A percentile compares a stretch with the other conserved stretches of the same genome.
Evolutionary conservation across 441 rosid species (phyloP).

Genomic region (Melastoma candidum): DNA sequence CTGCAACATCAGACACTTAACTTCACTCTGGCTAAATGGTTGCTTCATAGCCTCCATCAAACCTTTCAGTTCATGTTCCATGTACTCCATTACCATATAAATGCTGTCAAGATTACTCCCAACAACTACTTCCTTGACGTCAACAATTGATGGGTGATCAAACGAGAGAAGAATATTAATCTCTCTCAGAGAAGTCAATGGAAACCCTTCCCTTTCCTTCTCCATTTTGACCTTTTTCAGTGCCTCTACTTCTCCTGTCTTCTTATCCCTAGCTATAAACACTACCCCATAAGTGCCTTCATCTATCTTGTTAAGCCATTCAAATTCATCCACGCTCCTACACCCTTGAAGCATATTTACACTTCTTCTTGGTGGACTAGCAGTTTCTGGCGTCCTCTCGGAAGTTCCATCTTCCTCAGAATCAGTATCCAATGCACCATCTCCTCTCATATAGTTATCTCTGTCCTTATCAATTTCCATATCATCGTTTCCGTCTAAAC

Average conservation of each 20-base stretch:
- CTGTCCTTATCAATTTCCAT: constrained; percentile 18
- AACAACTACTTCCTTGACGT: constrained; percentile 73
- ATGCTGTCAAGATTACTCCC: constrained; percentile 38
- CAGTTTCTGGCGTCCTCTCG: constrained; percentile 16
- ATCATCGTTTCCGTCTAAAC: constrained; percentile 14
- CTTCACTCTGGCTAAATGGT: constrained; percentile 76
- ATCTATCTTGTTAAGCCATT: constrained; percentile 56
- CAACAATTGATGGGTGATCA: constrained; percentile 57
- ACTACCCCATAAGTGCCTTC: constrained; percentile 93
- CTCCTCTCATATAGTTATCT: too few relatives aligned
- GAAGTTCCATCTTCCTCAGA: background rate
- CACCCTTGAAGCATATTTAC: constrained; percentile 54
- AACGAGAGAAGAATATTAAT: constrained; percentile 69
- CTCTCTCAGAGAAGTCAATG: constrained; percentile 80
- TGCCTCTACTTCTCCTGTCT: constrained; percentile 65
- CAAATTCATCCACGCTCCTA: constrained; percentile 62
- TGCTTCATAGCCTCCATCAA: constrained; percentile 60
- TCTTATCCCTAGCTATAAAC: constrained; percentile 70
- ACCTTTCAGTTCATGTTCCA: constrained; percentile 79
- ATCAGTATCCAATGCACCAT: background rate
- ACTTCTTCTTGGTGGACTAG: constrained; percentile 19
- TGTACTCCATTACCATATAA: constrained; percentile 89
- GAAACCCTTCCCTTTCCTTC: constrained; percentile 40
- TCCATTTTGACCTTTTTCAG: constrained; percentile 78
- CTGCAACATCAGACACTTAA: constrained; percentile 76